phyloP scores from a whole-genome alignment of 2,329 filamentous ascomycete species.

The Monosporascus sp. region DNA sequence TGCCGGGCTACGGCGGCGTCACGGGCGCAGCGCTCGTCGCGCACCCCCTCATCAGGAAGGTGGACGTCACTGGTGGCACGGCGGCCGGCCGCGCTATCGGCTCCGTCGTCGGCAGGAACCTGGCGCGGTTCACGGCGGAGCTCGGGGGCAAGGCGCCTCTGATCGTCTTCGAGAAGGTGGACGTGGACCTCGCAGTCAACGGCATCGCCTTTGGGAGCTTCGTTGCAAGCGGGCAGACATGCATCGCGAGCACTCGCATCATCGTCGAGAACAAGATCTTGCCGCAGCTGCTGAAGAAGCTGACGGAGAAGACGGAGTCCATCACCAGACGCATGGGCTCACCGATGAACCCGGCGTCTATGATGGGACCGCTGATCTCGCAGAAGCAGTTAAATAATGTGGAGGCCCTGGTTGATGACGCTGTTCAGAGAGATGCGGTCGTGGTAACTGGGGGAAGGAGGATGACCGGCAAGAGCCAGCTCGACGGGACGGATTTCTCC shows the following conservation, averaged over 20 bases:
- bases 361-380: slow-evolving; percentile 62
- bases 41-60: slow-evolving; percentile 53
- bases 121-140: slow-evolving; percentile 67
- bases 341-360: slow-evolving; percentile 49
- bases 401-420: slow-evolving; percentile 60
- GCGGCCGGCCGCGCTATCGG: slow-evolving; percentile 64
- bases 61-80: slow-evolving; percentile 73
- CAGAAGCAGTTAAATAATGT: slow-evolving; percentile 60
- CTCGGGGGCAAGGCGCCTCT: slow-evolving; percentile 68
- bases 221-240: slow-evolving; percentile 51
- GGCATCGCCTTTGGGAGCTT: slow-evolving; percentile 60
- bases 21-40: slow-evolving; percentile 51
- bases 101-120: slow-evolving; percentile 57
- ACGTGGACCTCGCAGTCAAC: slow-evolving; percentile 62
- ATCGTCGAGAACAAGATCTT: slow-evolving; percentile 67
- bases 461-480: slow-evolving; percentile 39
- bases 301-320: slow-evolving; percentile 58
- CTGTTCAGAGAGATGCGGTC: slow-evolving; percentile 44
- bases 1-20: slow-evolving; percentile 47
- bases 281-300: slow-evolving; percentile 56
- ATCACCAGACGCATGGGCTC: slow-evolving; percentile 51
- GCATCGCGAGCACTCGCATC: slow-evolving; percentile 68
- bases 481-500: slow-evolving; percentile 47
- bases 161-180: slow-evolving; percentile 60
- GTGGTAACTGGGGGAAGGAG: slow-evolving; percentile 41